phyloP scores from a whole-genome alignment of 2,329 filamentous ascomycete genomes.

The Stagonosporopsis rhizophila region DNA sequence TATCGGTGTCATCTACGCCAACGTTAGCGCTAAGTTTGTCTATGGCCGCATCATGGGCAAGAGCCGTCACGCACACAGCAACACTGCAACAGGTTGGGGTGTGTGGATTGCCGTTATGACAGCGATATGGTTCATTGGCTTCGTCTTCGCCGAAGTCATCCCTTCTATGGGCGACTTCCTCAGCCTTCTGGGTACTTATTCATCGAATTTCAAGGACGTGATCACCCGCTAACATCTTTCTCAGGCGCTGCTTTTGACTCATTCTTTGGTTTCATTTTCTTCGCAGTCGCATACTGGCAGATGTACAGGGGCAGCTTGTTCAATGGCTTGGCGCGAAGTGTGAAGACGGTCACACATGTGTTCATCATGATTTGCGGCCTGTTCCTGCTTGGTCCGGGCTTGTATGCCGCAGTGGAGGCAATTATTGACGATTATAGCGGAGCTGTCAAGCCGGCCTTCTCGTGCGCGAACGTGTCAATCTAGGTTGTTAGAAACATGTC shows the following conservation, averaged over 20 bases:
- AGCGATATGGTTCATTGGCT: conserved; percentile 78
- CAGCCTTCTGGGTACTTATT: not conserved
- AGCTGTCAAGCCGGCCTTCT: conserved; percentile 56
- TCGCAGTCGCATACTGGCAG: conserved; percentile 79
- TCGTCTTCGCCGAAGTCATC: conserved; percentile 89
- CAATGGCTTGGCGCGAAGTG: conserved; percentile 40
- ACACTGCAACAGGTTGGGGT: conserved; percentile 82
- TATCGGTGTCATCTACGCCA: conserved; percentile 86
- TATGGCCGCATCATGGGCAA: conserved; percentile 87
- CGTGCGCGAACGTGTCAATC: conserved; percentile 58
- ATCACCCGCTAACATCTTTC: conserved; percentile 60
- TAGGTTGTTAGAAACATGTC: conserved; percentile 27
- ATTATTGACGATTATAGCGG: conserved; percentile 60
- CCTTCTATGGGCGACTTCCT: conserved; percentile 74
- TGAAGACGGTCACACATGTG: conserved; percentile 56
- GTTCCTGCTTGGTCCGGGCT: conserved; percentile 59
- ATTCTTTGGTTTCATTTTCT: conserved; percentile 95
- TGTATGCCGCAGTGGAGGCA: conserved; percentile 62
- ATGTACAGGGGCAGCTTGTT: conserved; percentile 72
- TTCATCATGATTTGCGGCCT: conserved; percentile 56
- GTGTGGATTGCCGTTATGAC: conserved; percentile 78
- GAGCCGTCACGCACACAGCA: conserved; percentile 77
- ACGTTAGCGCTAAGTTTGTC: conserved; percentile 84
- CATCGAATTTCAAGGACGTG: conserved; percentile 39
- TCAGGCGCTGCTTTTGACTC: conserved; percentile 88